Percentiles rank a stretch among this genome's conserved stretches.
Conservation (phyloP, 2,329 filamentous ascomycete genomes). For the Fusarium protoensiforme region DNA sequence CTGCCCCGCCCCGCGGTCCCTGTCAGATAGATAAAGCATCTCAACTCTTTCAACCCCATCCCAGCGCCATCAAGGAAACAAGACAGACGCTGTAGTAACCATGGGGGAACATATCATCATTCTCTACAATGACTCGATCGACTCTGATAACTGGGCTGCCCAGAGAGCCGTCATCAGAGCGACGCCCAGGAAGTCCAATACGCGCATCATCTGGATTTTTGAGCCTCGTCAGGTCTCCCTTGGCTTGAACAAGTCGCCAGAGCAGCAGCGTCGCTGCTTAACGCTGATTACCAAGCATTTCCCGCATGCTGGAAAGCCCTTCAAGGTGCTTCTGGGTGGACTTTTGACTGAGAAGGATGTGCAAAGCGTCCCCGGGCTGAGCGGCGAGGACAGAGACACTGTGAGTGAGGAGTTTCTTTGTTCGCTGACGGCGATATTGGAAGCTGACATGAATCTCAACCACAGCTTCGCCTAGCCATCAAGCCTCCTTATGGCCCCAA, state of each 20-base stretch:
- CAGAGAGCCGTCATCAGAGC: slow-evolving; percentile 34
- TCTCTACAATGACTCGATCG: slow-evolving; percentile 43
- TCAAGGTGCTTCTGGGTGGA: slow-evolving; percentile 38
- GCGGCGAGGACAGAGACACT: slow-evolving; percentile 14
- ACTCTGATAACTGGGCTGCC: slow-evolving; percentile 40
- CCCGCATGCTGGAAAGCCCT: slow-evolving; percentile 11
- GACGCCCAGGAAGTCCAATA: slow-evolving; percentile 11
- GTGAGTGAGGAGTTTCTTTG: slow-evolving; percentile 16
- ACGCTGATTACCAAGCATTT: slow-evolving; percentile 32
- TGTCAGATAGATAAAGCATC: not conserved
- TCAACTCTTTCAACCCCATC: not conserved
- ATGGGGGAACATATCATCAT: slow-evolving; percentile 37
- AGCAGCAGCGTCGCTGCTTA: slow-evolving; percentile 25
- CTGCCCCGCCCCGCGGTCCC: not conserved
- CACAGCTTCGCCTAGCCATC: slow-evolving; percentile 30
- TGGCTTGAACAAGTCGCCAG: slow-evolving; percentile 26
- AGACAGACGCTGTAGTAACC: not conserved
- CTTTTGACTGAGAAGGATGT: slow-evolving; percentile 29
- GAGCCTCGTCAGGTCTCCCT: slow-evolving; percentile 41
- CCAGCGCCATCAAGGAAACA: not conserved
- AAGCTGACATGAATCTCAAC: not conserved
- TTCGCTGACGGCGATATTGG: not conserved
- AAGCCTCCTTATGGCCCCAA: slow-evolving; percentile 24
- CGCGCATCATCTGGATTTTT: slow-evolving; percentile 36
- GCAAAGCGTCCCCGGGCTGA: slow-evolving; percentile 11